Percentiles rank a stretch among this genome's conserved stretches.
Conservation (phyloP, 192 early-diverging fungal species). For the Rhizoclosmatium globosum region DNA sequence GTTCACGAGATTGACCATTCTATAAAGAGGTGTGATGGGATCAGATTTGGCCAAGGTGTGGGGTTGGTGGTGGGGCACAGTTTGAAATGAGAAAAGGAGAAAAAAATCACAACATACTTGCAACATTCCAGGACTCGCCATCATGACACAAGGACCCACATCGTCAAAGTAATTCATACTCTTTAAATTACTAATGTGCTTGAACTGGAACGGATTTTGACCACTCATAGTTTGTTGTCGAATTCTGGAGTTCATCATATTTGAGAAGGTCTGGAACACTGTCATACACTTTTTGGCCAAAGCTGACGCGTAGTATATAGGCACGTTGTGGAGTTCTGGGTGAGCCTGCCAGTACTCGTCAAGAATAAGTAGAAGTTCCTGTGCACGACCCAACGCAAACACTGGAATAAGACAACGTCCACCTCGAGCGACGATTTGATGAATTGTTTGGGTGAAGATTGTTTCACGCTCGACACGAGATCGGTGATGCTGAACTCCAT, state of each 20-base stretch:
- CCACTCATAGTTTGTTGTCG: constrained; percentile 77
- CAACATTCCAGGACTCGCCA: constrained; percentile 98
- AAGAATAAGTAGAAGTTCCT: constrained; percentile 95
- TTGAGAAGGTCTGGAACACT: constrained; percentile 95
- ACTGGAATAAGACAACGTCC: constrained; percentile 96
- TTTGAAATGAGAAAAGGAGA: constrained; percentile 21
- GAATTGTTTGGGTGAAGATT: constrained; percentile 80
- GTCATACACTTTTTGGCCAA: constrained; percentile 98
- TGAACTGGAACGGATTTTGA: constrained; percentile 94
- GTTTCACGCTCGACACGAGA: constrained; percentile 92
- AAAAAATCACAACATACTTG: constrained; percentile 62
- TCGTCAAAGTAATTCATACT: constrained; percentile 92
- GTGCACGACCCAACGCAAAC: constrained; percentile 96
- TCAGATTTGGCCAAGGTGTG: not conserved
- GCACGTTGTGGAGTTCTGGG: constrained; percentile 82
- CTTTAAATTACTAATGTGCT: constrained; percentile 89
- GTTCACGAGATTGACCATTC: constrained; percentile 90
- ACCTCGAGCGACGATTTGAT: constrained; percentile 65
- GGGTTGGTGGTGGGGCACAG: no score
- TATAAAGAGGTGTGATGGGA: constrained; percentile 9
- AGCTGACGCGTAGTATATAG: constrained; percentile 93
- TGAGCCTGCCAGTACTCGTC: constrained; percentile 96
- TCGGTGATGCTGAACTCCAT: constrained; percentile 96
- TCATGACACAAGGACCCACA: constrained; percentile 96
- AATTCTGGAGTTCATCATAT: constrained; percentile 98